These are phyloP conservation scores for Pascua guehoae DNA, from an alignment of 1,284 basidiomycete genomes.

Conservation along the genomic window DNA sequence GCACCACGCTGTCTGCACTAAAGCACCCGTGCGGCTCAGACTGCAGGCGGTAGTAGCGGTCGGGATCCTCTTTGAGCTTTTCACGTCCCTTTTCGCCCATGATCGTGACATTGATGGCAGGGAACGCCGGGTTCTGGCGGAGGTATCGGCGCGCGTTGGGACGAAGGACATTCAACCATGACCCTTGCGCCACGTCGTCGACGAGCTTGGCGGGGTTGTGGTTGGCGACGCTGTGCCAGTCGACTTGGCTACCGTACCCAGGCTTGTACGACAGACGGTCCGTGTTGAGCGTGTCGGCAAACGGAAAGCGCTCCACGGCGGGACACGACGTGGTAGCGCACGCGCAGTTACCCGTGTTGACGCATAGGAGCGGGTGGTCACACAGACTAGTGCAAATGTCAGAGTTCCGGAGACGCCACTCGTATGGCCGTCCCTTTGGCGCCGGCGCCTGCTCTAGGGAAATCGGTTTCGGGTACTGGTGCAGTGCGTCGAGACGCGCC, in stretches of 20 bases:
- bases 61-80: slow-evolving; percentile 8
- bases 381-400: slow-evolving; percentile 28
- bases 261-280: slow-evolving; percentile 20
- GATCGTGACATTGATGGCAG: slow-evolving; percentile 24
- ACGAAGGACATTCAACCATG: slow-evolving; percentile 35
- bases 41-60: slow-evolving; percentile 19
- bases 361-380: slow-evolving; percentile 31
- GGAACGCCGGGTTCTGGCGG: slow-evolving; percentile 15
- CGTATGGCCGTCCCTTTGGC: slow-evolving; percentile 21
- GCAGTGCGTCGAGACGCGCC: slow-evolving; percentile 11
- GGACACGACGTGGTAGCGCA: slow-evolving; percentile 25
- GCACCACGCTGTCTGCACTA: slow-evolving; percentile 30
- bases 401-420: slow-evolving; percentile 6
- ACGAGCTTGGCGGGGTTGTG: slow-evolving; percentile 19
- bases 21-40: slow-evolving; percentile 28
- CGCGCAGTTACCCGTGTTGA: slow-evolving; percentile 34
- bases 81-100: slow-evolving; percentile 18
- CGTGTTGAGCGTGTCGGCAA: slow-evolving; percentile 23
- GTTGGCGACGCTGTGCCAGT: slow-evolving; percentile 2
- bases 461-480: slow-evolving; percentile 2
- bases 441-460: slow-evolving; percentile 9
- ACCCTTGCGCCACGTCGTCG: slow-evolving; percentile 19
- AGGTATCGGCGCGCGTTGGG: slow-evolving; percentile 29
- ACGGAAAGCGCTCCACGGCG: slow-evolving; percentile 23
- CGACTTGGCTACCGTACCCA: background rate